A percentile compares a stretch with the other conserved stretches of the same genome.
These are phyloP conservation scores for Exserohilum turcica DNA, from an alignment of 2,329 filamentous ascomycete species.

Conservation along the genomic window DNA sequence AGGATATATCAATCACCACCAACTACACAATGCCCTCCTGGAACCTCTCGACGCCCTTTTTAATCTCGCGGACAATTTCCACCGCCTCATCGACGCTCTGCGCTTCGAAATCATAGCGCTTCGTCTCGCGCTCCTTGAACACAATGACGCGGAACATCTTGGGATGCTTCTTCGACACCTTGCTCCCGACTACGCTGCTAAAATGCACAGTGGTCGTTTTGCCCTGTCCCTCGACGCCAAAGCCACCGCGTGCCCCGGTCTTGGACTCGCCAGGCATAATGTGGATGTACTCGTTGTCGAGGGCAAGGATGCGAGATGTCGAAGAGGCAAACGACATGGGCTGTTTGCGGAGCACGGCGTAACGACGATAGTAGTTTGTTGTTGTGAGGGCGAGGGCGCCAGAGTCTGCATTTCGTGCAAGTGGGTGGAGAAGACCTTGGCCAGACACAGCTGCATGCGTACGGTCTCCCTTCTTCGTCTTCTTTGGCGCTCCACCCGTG, in stretches of 20 bases:
- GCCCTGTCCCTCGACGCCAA: conserved; percentile 49
- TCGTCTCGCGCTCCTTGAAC: conserved; percentile 75
- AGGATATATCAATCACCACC: too few relatives aligned
- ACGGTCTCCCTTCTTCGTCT: conserved; percentile 62
- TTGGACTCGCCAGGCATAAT: conserved; percentile 70
- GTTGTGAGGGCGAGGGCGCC: conserved; percentile 44
- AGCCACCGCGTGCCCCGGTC: conserved; percentile 50
- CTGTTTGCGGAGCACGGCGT: conserved; percentile 80
- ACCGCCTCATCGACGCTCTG: conserved; percentile 71
- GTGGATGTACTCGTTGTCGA: conserved; percentile 86
- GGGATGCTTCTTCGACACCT: conserved; percentile 78
- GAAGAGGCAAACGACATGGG: conserved; percentile 79
- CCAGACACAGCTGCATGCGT: conserved; percentile 56
- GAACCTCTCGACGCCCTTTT: conserved; percentile 74
- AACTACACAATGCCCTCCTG: conserved; percentile 52
- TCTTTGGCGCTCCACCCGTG: conserved; percentile 56
- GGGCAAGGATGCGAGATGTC: conserved; percentile 75
- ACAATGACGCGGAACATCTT: conserved; percentile 81
- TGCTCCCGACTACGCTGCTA: conserved; percentile 79
- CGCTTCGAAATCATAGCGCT: conserved; percentile 86
- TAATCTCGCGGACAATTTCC: conserved; percentile 80
- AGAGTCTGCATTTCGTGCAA: conserved; percentile 63
- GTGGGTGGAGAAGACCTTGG: conserved; percentile 60
- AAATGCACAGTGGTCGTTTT: conserved; percentile 85
- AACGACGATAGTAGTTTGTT: conserved; percentile 67